Evolutionary conservation across 2,329 filamentous ascomycete species (phyloP), one percentile per base, ranked within the genome.

Genomic region (Paecilomyces fulvus): DNA sequence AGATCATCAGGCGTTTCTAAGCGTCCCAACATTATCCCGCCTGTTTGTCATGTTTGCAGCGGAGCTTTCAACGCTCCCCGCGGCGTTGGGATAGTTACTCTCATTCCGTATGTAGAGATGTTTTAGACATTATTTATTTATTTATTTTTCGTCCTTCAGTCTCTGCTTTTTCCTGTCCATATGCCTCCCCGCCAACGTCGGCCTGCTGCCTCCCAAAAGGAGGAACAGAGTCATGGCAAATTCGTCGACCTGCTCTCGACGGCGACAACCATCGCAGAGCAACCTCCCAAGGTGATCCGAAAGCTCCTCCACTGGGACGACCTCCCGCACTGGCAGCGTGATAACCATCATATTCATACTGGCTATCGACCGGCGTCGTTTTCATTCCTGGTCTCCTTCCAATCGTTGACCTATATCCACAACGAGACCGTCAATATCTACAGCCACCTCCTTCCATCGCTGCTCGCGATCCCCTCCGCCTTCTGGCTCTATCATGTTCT

Each of bases 371-470:
- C 82, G 1, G 77, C 78, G 21, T 85, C 84, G 1, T 79, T 79
- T 56, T 88, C 85, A 0, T 87, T 84, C 70, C 57, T 67, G 12
- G 78, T 75, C 56, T 88, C 83, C 20, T 77, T 83, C 57, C 72
- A 78, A 43, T 84, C 80, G 33, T 73, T 89, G 14, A 70, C 76
- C 54, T 84, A 87, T 69, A 65, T 88, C 12, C 85, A 89, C 73
- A 88, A 86, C 67, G 83, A 86, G 67, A 81, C 82, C 5, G 81
- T 89, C 51, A 90, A 90, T 69, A 88, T 89, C 64, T 89, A 86
- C 70, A 80, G 83, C 2, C 87, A 90, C 69, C 77, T 89, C 11
- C 65, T 90, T 46, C 90, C 90, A 7, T 82, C 86, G 10, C 53
- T 87, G 1, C 62, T 81, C 33, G 85, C 88, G 56, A 67, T 83